Evolutionary conservation across 805 yeast species (phyloP).

Genomic region (baker's yeast (Saccharomyces cerevisiae)): DNA sequence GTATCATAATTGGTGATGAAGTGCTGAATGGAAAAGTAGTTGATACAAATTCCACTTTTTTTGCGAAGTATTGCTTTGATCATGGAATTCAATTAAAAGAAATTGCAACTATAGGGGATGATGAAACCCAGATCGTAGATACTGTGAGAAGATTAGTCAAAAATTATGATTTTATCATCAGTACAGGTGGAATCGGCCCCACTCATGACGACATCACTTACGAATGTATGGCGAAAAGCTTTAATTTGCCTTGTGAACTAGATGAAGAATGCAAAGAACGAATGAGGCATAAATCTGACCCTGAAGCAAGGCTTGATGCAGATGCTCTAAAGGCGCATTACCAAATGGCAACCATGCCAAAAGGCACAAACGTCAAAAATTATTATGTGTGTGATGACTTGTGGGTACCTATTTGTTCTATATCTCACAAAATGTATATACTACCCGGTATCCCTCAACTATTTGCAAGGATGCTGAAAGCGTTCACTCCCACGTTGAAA

Average conservation of each 20-base stretch:
- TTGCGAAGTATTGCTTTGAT: conserved; percentile 62
- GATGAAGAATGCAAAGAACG: conserved; percentile 51
- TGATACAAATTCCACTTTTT: conserved; percentile 68
- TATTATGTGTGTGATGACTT: conserved; percentile 43
- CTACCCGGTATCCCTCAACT: conserved; percentile 81
- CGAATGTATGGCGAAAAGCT: conserved; percentile 62
- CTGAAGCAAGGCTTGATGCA: conserved; percentile 27
- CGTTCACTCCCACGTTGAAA: conserved; percentile 33
- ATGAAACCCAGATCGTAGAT: conserved; percentile 50
- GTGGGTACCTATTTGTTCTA: conserved; percentile 80
- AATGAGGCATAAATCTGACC: conserved; percentile 45
- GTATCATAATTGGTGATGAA: conserved; percentile 69
- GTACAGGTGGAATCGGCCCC: conserved; percentile 67
- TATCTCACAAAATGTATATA: conserved; percentile 57
- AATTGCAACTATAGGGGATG: conserved; percentile 72
- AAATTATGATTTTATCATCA: conserved; percentile 59
- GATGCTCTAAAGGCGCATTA: conserved; percentile 53
- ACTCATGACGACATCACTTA: conserved; percentile 90
- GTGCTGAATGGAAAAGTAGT: conserved; percentile 76
- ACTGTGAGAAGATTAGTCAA: conserved; percentile 38
- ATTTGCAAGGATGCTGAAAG: conserved; percentile 47
- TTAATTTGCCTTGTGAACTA: conserved; percentile 39
- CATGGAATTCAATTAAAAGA: conserved; percentile 59
- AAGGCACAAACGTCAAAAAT: conserved; percentile 38
- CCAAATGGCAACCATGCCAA: conserved; percentile 76